Percentiles rank a stretch among this genome's conserved stretches.
Evolutionary conservation across 768 basidiomycete species (phyloP).

Genomic region (Atractiella rhizophila): DNA sequence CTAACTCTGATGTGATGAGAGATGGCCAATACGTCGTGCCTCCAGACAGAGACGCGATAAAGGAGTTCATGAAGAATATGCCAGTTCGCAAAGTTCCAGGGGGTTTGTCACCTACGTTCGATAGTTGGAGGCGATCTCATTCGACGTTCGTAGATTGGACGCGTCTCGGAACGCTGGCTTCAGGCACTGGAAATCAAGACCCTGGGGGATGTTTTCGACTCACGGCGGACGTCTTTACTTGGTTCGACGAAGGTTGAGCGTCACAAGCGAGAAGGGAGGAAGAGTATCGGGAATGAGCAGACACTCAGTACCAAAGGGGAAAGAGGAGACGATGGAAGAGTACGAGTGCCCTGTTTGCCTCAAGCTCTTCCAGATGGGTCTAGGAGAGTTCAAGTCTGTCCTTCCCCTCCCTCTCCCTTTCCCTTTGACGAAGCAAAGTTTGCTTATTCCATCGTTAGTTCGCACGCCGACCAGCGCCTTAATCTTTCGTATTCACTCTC

Average conservation of each 20-base stretch:
- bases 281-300: conserved; percentile 82
- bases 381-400: too few species aligned
- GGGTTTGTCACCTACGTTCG: too few species aligned
- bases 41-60: conserved; percentile 9
- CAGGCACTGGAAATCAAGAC: conserved; percentile 34
- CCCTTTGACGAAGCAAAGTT: too few species aligned
- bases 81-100: conserved; percentile 11
- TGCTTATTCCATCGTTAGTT: too few species aligned
- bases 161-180: conserved; percentile 64
- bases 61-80: conserved; percentile 12
- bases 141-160: conserved; percentile 30
- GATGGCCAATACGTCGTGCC: too few species aligned
- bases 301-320: conserved; percentile 20
- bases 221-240: conserved; percentile 44
- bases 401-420: too few species aligned
- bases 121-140: background rate
- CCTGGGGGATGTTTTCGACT: conserved; percentile 53
- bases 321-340: too few species aligned
- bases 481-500: too few species aligned
- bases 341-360: too few species aligned
- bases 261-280: conserved; percentile 49
- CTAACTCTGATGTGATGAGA: background rate
- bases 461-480: too few species aligned
- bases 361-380: too few species aligned
- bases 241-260: conserved; percentile 59